phyloP scores from a whole-genome alignment of 768 basidiomycete species.

The Pleurotus citrinopileatus region DNA sequence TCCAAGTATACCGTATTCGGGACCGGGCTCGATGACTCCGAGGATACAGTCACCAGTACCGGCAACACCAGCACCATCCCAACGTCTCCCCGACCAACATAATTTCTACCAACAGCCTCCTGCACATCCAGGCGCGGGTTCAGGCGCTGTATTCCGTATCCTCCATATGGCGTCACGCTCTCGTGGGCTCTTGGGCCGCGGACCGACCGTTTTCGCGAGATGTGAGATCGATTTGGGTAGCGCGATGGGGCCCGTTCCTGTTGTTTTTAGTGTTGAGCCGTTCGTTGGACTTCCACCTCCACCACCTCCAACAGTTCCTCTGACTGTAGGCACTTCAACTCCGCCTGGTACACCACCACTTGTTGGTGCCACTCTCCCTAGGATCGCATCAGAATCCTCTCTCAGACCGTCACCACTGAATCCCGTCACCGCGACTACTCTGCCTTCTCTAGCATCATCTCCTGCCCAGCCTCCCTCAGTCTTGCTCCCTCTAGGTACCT shows the following conservation, averaged over 20 bases:
- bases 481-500: too few relatives aligned
- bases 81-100: not conserved
- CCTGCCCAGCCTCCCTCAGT: too few relatives aligned
- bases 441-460: not conserved
- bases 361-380: not conserved
- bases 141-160: not conserved
- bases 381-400: not conserved
- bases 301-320: constrained; percentile 3
- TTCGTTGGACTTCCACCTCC: constrained; percentile 18
- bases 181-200: constrained; percentile 16
- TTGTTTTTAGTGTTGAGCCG: constrained; percentile 58
- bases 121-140: constrained; percentile 10
- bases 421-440: not conserved
- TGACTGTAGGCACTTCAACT: not conserved
- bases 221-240: constrained; percentile 47
- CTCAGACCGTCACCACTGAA: not conserved
- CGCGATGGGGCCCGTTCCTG: constrained; percentile 57
- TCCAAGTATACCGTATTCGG: not conserved
- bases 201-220: constrained; percentile 61
- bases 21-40: constrained; percentile 15
- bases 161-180: not conserved
- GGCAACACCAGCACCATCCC: constrained; percentile 9
- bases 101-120: constrained; percentile 17
- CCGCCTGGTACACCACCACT: not conserved
- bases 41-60: constrained; percentile 9